Conservation (phyloP, 1,284 basidiomycete species). For the Agaricales sp. region DNA sequence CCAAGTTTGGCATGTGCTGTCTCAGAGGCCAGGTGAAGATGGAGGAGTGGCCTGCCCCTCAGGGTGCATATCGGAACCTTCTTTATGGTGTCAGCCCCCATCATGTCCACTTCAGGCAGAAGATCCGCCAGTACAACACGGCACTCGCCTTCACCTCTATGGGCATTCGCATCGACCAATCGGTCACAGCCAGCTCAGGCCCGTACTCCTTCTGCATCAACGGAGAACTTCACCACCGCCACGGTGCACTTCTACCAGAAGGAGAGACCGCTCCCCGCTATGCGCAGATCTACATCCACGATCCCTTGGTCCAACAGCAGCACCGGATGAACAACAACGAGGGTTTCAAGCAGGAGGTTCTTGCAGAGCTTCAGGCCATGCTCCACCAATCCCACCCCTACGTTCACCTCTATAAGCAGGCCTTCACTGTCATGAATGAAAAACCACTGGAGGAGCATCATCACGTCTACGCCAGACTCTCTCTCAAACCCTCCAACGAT, state of each 20-base stretch:
- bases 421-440: constrained; percentile 18
- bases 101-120: constrained; percentile 19
- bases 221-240: constrained; percentile 25
- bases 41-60: no score
- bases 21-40: no score
- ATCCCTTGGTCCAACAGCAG: constrained; percentile 20
- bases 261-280: constrained; percentile 16
- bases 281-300: constrained; percentile 30
- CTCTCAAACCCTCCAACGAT: constrained; percentile 16
- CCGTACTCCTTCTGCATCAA: constrained; percentile 24
- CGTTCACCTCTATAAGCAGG: constrained; percentile 18
- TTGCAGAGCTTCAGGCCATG: constrained; percentile 19
- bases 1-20: no score
- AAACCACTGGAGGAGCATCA: constrained; percentile 9
- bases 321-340: constrained; percentile 15
- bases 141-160: constrained; percentile 31
- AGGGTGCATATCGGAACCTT: no score
- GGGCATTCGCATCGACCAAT: constrained; percentile 19
- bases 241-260: constrained; percentile 21
- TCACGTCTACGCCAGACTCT: constrained; percentile 15
- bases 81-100: no score
- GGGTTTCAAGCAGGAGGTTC: constrained; percentile 12
- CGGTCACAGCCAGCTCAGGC: constrained; percentile 18
- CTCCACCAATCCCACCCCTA: constrained; percentile 20
- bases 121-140: constrained; percentile 25